Evolutionary conservation across 306 rosid species (phyloP).

Genomic region (Clitoria ternatea): DNA sequence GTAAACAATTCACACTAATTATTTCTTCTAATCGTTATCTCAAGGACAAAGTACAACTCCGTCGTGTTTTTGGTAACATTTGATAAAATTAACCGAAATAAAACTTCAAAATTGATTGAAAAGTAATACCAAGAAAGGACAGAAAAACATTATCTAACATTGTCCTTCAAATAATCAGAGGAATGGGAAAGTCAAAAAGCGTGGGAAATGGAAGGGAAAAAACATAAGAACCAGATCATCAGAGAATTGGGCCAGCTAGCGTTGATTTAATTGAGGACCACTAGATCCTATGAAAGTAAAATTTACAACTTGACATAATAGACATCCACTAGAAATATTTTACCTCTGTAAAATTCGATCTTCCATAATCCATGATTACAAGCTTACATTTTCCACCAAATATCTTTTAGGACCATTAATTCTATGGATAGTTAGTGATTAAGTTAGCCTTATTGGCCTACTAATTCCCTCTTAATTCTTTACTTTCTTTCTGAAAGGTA

Average conservation of each 20-base stretch:
- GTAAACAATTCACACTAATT: too few species aligned
- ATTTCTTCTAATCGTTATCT: too few species aligned
- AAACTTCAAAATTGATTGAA: too few species aligned
- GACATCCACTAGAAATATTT: not conserved
- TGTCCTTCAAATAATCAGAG: too few species aligned
- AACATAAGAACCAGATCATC: too few species aligned
- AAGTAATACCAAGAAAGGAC: too few species aligned
- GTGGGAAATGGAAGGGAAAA: too few species aligned
- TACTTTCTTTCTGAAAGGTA: not conserved
- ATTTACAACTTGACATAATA: not conserved
- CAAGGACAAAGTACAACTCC: too few species aligned
- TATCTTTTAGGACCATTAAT: not conserved
- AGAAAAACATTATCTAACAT: too few species aligned
- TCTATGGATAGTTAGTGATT: not conserved
- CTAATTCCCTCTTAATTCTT: not conserved
- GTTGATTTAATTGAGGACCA: not conserved
- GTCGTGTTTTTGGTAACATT: too few species aligned
- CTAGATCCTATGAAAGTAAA: not conserved
- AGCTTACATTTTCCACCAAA: not conserved
- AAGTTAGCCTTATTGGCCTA: not conserved
- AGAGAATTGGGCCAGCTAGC: not conserved
- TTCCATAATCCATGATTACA: conserved; percentile 2
- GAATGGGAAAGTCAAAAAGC: too few species aligned
- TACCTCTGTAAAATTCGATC: not conserved
- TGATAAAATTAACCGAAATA: too few species aligned